Evolutionary conservation across 176 grass and related monocot species (phyloP).

Genomic region (Poa annua): DNA sequence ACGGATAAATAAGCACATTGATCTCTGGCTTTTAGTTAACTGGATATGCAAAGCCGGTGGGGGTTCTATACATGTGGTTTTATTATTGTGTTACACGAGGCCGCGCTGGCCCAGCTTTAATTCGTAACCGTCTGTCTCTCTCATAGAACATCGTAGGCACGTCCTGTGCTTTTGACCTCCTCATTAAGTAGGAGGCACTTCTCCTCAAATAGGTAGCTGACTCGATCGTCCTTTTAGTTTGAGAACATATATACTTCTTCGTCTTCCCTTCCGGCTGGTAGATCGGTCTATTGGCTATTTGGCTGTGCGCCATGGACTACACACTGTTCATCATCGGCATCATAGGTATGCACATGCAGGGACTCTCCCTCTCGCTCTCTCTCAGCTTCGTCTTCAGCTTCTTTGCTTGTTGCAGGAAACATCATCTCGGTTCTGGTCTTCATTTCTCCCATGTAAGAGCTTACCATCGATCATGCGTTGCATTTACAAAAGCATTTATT

Average conservation of each 20-base stretch:
- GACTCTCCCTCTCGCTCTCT: neutral
- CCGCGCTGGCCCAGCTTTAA: neutral
- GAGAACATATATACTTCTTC: neutral
- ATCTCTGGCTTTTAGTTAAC: constrained; percentile 7
- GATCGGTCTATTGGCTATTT: neutral
- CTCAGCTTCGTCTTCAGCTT: neutral
- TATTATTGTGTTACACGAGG: constrained; percentile 28
- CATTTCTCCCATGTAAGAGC: constrained; percentile 65
- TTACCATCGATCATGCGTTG: neutral
- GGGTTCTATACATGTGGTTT: neutral
- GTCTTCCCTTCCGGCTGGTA: neutral
- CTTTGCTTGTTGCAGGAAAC: constrained; percentile 59
- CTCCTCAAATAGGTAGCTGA: neutral
- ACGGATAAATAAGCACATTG: neutral
- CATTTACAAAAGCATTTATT: neutral
- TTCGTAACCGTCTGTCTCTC: neutral
- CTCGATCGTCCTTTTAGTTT: neutral
- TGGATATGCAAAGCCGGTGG: neutral
- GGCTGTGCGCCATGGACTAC: constrained; percentile 48
- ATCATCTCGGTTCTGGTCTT: constrained; percentile 76
- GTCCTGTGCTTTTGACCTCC: neutral
- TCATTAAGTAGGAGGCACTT: neutral
- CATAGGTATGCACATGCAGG: constrained; percentile 42
- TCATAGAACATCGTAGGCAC: neutral
- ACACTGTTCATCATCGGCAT: constrained; percentile 54